phyloP scores from a whole-genome alignment of 2,329 filamentous ascomycete species.

The Fusarium sp. region DNA sequence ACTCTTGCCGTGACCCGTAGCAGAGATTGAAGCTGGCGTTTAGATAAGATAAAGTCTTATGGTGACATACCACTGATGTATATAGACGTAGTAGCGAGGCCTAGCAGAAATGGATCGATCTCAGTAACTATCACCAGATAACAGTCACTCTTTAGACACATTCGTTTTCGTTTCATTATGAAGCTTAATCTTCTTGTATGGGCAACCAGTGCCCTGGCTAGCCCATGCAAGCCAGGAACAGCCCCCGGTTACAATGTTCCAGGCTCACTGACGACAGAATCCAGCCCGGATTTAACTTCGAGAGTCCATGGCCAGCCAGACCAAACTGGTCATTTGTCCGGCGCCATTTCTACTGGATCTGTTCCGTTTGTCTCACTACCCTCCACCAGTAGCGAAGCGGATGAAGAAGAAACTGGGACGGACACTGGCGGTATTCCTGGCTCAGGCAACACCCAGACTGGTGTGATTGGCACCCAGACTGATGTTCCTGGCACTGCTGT shows the following conservation, averaged over 20 bases:
- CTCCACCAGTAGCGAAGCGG: not conserved
- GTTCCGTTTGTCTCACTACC: not conserved
- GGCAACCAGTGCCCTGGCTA: not conserved
- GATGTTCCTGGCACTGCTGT: not conserved
- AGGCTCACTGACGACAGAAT: not conserved
- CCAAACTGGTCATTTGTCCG: not conserved
- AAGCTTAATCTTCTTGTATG: not conserved
- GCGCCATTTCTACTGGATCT: not conserved
- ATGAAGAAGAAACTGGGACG: no score
- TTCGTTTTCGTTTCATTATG: not conserved
- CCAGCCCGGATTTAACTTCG: not conserved
- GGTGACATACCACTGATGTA: not conserved
- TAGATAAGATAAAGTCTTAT: not conserved
- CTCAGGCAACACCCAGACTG: not conserved
- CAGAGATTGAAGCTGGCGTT: not conserved
- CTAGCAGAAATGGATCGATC: not conserved
- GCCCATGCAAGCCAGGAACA: not conserved
- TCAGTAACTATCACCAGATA: not conserved
- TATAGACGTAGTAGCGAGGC: not conserved
- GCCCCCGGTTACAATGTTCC: not conserved
- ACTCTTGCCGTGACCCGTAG: not conserved
- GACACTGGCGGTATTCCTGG: no score
- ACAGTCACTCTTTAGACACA: not conserved
- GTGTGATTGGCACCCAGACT: not conserved
- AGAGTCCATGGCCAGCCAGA: not conserved